Conservation (phyloP, 371 early-diverging fungal species). For the Phascolomyces articulosus region DNA sequence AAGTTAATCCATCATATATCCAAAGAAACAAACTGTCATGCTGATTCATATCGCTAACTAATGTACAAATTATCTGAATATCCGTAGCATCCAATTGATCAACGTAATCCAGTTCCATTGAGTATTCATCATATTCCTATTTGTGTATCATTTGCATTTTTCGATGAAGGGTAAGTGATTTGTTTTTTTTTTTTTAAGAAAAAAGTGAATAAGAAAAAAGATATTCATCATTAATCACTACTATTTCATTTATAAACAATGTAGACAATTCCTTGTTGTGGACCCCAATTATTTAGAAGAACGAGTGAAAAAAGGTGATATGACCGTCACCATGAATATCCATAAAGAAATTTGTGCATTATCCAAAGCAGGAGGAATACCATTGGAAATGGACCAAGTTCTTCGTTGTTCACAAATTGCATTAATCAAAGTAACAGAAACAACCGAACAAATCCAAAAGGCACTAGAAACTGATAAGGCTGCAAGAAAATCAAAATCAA, state of each 20-base stretch:
- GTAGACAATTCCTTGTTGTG: constrained; percentile 76
- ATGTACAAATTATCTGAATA: neutral
- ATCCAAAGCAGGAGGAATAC: constrained; percentile 90
- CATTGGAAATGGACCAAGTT: constrained; percentile 71
- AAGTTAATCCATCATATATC: too few species aligned
- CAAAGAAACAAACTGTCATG: too few species aligned
- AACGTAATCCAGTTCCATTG: constrained; percentile 90
- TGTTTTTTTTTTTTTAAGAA: too few species aligned
- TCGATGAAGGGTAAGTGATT: constrained; percentile 73
- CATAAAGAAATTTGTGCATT: constrained; percentile 92
- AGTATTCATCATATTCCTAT: constrained; percentile 95
- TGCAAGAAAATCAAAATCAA: constrained; percentile 17
- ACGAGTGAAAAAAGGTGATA: constrained; percentile 75
- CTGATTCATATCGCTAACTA: too few species aligned
- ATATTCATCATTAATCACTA: neutral
- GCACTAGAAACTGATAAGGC: constrained; percentile 60
- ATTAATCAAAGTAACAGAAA: constrained; percentile 70
- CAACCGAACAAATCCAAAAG: constrained; percentile 70
- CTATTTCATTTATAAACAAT: neutral
- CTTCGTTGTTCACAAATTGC: constrained; percentile 79
- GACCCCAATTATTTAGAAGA: constrained; percentile 91
- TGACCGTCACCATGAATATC: constrained; percentile 89
- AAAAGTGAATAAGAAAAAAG: neutral
- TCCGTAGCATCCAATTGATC: constrained; percentile 81
- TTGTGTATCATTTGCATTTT: constrained; percentile 89